Base-by-base conservation (phyloP, 495 filamentous ascomycete genomes). In the Sphaerosporella brunnea region DNA sequence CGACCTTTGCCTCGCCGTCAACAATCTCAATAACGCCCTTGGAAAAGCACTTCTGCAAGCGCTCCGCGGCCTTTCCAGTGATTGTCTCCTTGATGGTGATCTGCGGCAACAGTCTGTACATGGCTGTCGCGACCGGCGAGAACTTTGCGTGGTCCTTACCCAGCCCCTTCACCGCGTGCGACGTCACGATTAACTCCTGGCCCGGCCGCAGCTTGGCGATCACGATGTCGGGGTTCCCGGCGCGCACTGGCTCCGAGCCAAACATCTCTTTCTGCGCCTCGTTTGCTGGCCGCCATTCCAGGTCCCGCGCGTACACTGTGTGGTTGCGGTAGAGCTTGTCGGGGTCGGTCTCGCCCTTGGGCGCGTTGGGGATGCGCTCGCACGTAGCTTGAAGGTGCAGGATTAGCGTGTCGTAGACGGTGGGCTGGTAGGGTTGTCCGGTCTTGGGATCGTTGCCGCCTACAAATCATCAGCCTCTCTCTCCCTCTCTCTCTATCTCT, bases 141-240 rank as follows among this genome's bases (percentile, higher is more conserved):
- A 88, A 99, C 62, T 99, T 99, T 39, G 92, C 82, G 64, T 99
- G 92, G 66, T 96, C 90, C 48, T 77, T 79, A 13, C 92, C 92
- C 46, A 90, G 79, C 20, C 92, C 92, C 65, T 94, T 95, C 64
- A 88, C 73, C 64, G 82, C 83, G 66, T 93, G 85, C 72, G 88
- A 74, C 49, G 80, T 73, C 48, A 93, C 62, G 47, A 82, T 69
- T 53, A 99, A 79, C 52, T 73, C 72, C 68, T 99, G 92, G 0
- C 82, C 84, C 0, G 92, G 92, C 26, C 92, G 78, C 56, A 99
- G 67, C 66, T 99, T 99, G 48, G 86, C 86, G 55, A 99, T 74
- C 21, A 99, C 68, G 40, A 99, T 94, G 53, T 94, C 82, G 1
- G 90, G 87, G 65, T 96, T 81, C 16, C 59, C 51, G 23, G 58